phyloP scores from a whole-genome alignment of 805 yeast genomes.

The Barnettozyma salicaria region DNA sequence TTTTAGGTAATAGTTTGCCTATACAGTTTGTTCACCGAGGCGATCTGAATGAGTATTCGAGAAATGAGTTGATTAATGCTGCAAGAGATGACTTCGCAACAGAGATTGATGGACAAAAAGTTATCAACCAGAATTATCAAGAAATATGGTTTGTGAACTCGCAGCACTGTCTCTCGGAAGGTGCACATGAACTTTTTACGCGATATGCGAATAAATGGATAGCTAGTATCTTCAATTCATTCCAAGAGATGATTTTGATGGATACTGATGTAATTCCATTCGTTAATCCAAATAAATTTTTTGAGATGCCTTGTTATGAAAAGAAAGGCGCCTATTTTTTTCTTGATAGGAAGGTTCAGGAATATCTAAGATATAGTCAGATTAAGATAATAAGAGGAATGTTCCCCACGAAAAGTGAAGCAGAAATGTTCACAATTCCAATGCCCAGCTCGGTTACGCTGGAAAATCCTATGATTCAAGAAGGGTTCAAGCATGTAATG shows the following conservation, averaged over 20 bases:
- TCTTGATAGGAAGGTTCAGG: constrained; percentile 37
- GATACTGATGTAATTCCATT: constrained; percentile 48
- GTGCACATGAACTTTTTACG: constrained; percentile 24
- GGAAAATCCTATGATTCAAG: constrained; percentile 34
- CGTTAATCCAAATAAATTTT: constrained; percentile 32
- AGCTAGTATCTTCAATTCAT: constrained; percentile 43
- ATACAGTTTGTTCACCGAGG: constrained; percentile 36
- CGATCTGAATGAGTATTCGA: constrained; percentile 28
- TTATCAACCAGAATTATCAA: constrained; percentile 23
- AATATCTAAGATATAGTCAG: constrained; percentile 22
- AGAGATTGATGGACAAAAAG: constrained; percentile 11
- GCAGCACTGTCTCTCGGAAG: constrained; percentile 17
- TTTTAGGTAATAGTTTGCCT: constrained; percentile 32
- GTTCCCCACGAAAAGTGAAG: constrained; percentile 37
- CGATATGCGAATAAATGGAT: constrained; percentile 43
- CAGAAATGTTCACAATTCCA: constrained; percentile 31
- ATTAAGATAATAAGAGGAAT: constrained; percentile 38
- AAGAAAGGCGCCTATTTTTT: constrained; percentile 37
- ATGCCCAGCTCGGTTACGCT: constrained; percentile 32
- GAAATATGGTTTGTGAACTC: constrained; percentile 38
- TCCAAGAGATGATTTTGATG: constrained; percentile 41
- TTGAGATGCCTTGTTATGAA: constrained; percentile 29
- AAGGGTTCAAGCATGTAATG: constrained; percentile 35
- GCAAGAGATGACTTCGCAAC: constrained; percentile 24
- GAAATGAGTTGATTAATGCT: constrained; percentile 28